Conservation (phyloP, 176 grass and related monocot species). For the Avena eriantha region DNA sequence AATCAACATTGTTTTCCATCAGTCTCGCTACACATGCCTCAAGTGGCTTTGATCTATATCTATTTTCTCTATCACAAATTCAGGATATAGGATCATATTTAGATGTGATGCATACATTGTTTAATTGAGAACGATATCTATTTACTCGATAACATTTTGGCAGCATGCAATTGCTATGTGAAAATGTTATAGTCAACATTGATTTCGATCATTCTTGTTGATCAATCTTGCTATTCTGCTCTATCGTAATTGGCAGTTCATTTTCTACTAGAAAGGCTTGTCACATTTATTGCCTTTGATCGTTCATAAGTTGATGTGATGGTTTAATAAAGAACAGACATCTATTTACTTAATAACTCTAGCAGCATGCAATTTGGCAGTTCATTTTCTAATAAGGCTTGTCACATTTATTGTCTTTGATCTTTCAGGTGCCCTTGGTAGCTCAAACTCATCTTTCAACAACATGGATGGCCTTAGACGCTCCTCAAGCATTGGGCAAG, state of each 20-base stretch:
- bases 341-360: not conserved
- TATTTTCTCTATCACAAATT: no score
- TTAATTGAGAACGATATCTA: not conserved
- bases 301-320: not conserved
- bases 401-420: not conserved
- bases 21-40: not conserved
- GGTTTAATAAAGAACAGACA: not conserved
- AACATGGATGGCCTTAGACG: not conserved
- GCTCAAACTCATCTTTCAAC: slow-evolving; percentile 22
- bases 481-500: slow-evolving; percentile 39
- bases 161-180: not conserved
- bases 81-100: not conserved
- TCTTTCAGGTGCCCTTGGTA: slow-evolving; percentile 49
- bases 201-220: not conserved
- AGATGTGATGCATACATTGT: not conserved
- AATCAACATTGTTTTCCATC: not conserved
- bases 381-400: not conserved
- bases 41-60: not conserved
- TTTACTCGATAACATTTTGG: not conserved
- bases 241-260: not conserved
- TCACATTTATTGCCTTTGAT: no score
- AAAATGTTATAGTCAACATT: not conserved
- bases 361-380: not conserved
- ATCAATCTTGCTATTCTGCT: not conserved
- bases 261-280: no score